Conservation (phyloP, 352 stramenopile species). For the Phytophthora syringae region DNA sequence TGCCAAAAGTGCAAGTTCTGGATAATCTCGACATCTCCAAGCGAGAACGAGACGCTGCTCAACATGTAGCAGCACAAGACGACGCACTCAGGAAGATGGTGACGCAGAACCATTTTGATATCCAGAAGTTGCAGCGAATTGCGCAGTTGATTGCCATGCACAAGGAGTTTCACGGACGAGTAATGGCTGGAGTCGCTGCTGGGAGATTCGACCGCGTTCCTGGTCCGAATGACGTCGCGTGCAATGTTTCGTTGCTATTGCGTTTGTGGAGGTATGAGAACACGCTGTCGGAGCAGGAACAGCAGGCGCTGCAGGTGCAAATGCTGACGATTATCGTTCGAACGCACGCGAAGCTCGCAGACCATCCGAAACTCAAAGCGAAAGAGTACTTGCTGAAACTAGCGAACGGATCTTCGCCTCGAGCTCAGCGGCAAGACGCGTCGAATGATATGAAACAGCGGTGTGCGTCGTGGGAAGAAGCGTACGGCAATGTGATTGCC, state of each 20-base stretch:
- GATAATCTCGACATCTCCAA: slow-evolving; percentile 66
- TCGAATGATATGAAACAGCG: slow-evolving; percentile 41
- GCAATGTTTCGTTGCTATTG: slow-evolving; percentile 54
- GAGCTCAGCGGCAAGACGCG: slow-evolving; percentile 13
- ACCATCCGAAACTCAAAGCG: slow-evolving; percentile 69
- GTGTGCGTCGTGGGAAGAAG: slow-evolving; percentile 69
- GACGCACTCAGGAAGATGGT: slow-evolving; percentile 54
- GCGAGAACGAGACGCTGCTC: slow-evolving; percentile 59
- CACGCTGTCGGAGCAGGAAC: slow-evolving; percentile 33
- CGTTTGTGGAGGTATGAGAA: slow-evolving; percentile 60
- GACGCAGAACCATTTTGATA: slow-evolving; percentile 71
- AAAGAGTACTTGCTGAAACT: slow-evolving; percentile 78
- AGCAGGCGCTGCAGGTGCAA: slow-evolving; percentile 52
- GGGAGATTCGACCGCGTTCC: slow-evolving; percentile 66
- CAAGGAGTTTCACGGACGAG: slow-evolving; percentile 60
- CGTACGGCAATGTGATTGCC: slow-evolving; percentile 73
- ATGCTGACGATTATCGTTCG: slow-evolving; percentile 74
- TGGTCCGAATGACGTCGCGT: slow-evolving; percentile 41
- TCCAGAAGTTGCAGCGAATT: slow-evolving; percentile 73
- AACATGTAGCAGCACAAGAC: slow-evolving; percentile 64
- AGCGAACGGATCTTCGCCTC: slow-evolving; percentile 25
- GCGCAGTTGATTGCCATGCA: slow-evolving; percentile 54
- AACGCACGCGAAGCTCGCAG: slow-evolving; percentile 55
- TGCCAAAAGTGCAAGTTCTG: slow-evolving; percentile 59
- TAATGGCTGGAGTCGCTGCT: slow-evolving; percentile 44